Evolutionary conservation across 2,329 filamentous ascomycete genomes (phyloP).

Genomic region (Juglanconis sp.): DNA sequence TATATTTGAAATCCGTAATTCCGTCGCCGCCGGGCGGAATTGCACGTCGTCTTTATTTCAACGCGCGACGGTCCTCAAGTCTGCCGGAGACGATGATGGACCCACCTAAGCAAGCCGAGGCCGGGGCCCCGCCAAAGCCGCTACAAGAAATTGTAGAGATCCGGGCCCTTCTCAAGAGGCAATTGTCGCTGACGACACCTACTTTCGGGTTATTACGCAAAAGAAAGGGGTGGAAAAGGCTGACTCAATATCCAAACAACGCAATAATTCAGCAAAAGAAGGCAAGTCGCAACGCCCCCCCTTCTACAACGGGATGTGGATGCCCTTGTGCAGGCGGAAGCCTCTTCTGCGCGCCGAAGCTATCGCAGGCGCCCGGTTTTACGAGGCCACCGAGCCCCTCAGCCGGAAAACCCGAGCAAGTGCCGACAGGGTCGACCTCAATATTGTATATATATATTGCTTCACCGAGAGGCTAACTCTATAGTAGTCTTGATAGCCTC

Average conservation of each 20-base stretch:
- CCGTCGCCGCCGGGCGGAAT: not conserved
- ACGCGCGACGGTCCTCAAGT: not conserved
- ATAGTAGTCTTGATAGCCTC: not conserved
- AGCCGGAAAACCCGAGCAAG: slow-evolving; percentile 6
- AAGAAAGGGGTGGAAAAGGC: not conserved
- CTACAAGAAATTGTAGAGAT: not conserved
- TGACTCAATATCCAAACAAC: slow-evolving; percentile 3
- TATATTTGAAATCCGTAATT: not conserved
- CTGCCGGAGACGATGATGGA: not conserved
- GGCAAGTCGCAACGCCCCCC: not conserved
- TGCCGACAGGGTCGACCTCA: not conserved
- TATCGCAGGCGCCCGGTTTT: not conserved
- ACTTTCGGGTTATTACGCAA: not conserved
- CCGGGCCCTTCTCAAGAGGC: not conserved
- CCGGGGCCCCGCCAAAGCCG: too few species aligned
- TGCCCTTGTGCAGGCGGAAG: not conserved
- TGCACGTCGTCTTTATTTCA: not conserved
- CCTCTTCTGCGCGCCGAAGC: slow-evolving; percentile 10
- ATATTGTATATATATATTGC: not conserved
- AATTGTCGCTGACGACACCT: not conserved
- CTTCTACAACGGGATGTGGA: not conserved
- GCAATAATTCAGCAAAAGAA: not conserved
- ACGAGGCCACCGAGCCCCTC: slow-evolving; percentile 8
- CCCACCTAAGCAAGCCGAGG: not conserved
- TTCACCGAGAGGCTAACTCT: not conserved